These are phyloP conservation scores for Arthrobotrys iridis DNA, from an alignment of 2,329 filamentous ascomycete species.

Conservation along the genomic window DNA sequence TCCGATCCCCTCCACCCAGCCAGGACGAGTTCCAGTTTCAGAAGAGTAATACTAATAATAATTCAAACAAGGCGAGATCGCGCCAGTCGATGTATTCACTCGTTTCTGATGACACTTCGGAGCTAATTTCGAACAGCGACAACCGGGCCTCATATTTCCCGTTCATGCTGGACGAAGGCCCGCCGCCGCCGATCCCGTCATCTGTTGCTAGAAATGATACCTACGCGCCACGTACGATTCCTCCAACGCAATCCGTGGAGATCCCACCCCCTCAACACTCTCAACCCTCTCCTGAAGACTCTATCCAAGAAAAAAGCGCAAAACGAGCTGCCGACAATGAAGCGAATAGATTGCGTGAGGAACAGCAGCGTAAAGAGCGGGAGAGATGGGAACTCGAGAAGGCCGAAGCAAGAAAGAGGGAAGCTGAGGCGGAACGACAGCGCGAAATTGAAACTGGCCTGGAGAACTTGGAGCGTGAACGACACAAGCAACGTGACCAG, in stretches of 20 bases:
- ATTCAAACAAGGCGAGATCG: conserved; percentile 45
- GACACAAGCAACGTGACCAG: conserved; percentile 60
- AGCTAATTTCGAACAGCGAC: conserved; percentile 42
- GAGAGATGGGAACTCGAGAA: conserved; percentile 70
- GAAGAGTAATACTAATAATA: conserved; percentile 46
- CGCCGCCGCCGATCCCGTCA: conserved; percentile 47
- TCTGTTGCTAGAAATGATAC: conserved; percentile 32
- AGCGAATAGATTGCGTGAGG: conserved; percentile 42
- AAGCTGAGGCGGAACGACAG: conserved; percentile 61
- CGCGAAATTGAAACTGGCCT: conserved; percentile 60
- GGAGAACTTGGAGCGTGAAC: conserved; percentile 55
- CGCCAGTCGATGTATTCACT: conserved; percentile 53
- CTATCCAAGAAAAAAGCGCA: conserved; percentile 51
- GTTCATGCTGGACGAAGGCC: conserved; percentile 46
- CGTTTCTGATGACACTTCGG: conserved; percentile 43
- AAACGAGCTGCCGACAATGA: conserved; percentile 52
- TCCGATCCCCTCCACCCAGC: conserved; percentile 37
- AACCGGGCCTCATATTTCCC: conserved; percentile 46
- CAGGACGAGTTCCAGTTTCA: conserved; percentile 41
- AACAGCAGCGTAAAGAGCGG: conserved; percentile 45
- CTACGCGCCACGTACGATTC: conserved; percentile 47
- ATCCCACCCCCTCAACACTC: conserved; percentile 40
- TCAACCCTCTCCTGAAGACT: conserved; percentile 21
- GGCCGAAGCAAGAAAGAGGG: conserved; percentile 74
- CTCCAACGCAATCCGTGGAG: conserved; percentile 50